Conservation (phyloP, 2,329 filamentous ascomycete species). For the Pseudocercospora crystallina region DNA sequence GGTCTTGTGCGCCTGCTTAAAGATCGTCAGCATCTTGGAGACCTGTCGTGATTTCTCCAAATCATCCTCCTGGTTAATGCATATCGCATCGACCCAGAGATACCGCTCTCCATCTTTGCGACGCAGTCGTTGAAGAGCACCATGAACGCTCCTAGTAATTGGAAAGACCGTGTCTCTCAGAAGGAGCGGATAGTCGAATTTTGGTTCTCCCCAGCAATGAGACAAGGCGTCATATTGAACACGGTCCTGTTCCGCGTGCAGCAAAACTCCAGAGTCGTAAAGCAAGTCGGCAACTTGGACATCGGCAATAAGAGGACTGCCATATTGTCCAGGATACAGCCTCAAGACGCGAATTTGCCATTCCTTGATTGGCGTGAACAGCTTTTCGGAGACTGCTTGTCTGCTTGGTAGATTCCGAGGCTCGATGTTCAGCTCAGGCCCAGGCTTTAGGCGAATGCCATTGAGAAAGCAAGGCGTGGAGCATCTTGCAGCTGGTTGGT, state of each 20-base stretch:
- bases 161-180: background rate
- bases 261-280: background rate
- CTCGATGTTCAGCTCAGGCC: too few relatives aligned
- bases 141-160: background rate
- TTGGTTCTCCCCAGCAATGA: background rate
- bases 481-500: too few relatives aligned
- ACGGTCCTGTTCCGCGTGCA: background rate
- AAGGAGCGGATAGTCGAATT: background rate
- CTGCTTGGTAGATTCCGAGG: background rate
- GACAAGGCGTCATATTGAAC: background rate
- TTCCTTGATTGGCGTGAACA: background rate
- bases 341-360: constrained; percentile 3
- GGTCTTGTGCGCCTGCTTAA: background rate
- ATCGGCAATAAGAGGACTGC: constrained; percentile 2
- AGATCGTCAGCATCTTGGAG: constrained; percentile 1
- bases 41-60: background rate
- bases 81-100: constrained; percentile 1
- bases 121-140: background rate
- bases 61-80: background rate
- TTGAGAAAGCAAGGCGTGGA: too few relatives aligned
- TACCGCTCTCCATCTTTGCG: background rate
- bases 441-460: too few relatives aligned
- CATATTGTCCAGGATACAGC: background rate
- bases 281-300: constrained; percentile 1
- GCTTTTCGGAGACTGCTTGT: background rate